Conservation (phyloP, 2,329 filamentous ascomycete species). For the Trichoderma aggressivum region DNA sequence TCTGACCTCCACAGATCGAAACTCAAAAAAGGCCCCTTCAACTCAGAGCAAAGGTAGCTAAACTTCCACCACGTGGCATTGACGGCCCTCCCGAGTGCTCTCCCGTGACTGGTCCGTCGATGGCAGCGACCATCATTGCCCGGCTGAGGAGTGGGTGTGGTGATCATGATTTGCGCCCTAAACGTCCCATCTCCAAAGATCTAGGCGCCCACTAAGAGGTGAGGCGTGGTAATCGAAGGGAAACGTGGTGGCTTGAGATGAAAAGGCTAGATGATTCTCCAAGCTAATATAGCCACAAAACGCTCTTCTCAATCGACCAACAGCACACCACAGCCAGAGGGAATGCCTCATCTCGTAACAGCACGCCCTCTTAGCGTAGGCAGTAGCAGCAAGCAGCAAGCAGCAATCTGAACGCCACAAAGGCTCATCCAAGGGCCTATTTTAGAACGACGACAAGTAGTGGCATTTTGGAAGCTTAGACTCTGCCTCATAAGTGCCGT, state of each 20-base stretch:
- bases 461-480: background rate
- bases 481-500: background rate
- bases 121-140: background rate
- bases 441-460: background rate
- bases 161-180: background rate
- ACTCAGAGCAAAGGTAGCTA: background rate
- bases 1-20: background rate
- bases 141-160: background rate
- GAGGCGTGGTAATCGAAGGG: background rate
- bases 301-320: background rate
- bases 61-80: background rate
- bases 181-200: background rate
- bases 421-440: background rate
- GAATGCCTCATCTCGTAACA: background rate
- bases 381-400: background rate
- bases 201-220: background rate
- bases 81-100: background rate
- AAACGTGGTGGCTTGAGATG: background rate
- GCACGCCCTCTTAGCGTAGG: background rate
- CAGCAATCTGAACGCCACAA: background rate
- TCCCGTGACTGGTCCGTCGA: background rate
- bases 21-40: background rate
- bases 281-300: background rate
- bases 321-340: background rate
- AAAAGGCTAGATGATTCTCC: too few species aligned